Evolutionary conservation across 495 filamentous ascomycete species (phyloP).

Genomic region (Tirmania nivea): DNA sequence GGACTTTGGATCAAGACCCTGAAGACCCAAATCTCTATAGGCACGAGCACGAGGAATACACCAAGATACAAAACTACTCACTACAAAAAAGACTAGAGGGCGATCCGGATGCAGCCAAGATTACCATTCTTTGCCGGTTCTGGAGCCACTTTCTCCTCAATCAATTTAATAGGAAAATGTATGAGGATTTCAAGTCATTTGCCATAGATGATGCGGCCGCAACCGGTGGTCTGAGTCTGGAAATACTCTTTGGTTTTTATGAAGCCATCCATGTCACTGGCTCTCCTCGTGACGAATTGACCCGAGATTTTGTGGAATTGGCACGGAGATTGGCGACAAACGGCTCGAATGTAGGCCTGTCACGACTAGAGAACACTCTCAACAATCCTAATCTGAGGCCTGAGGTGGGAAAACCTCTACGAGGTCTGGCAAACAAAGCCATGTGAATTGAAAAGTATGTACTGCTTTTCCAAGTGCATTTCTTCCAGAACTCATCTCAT

Average conservation of each 20-base stretch:
- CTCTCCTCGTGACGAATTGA: not conserved
- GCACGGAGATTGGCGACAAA: too few relatives aligned
- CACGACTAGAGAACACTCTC: too few relatives aligned
- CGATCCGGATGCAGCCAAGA: slow-evolving; percentile 33
- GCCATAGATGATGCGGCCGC: slow-evolving; percentile 43
- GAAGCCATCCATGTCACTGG: not conserved
- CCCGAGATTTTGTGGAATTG: not conserved
- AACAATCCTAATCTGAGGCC: too few relatives aligned
- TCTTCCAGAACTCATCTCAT: too few relatives aligned
- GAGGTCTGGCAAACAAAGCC: too few relatives aligned
- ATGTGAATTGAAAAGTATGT: too few relatives aligned
- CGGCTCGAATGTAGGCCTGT: too few relatives aligned
- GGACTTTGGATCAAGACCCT: slow-evolving; percentile 8
- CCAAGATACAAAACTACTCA: slow-evolving; percentile 32
- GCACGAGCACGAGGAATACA: slow-evolving; percentile 21
- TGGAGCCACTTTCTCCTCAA: slow-evolving; percentile 58
- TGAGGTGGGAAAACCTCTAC: too few relatives aligned
- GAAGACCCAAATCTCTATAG: not conserved
- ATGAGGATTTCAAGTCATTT: slow-evolving; percentile 50
- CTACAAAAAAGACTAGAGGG: slow-evolving; percentile 30
- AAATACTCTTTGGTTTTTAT: not conserved
- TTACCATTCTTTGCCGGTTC: slow-evolving; percentile 49
- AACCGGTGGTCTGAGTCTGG: not conserved
- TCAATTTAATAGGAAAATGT: slow-evolving; percentile 60
- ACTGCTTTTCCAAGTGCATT: too few relatives aligned